A percentile compares a stretch with the other conserved stretches of the same genome.
Conservation (phyloP, 140 eudicot genomes). For the Oenanthe javanica region DNA sequence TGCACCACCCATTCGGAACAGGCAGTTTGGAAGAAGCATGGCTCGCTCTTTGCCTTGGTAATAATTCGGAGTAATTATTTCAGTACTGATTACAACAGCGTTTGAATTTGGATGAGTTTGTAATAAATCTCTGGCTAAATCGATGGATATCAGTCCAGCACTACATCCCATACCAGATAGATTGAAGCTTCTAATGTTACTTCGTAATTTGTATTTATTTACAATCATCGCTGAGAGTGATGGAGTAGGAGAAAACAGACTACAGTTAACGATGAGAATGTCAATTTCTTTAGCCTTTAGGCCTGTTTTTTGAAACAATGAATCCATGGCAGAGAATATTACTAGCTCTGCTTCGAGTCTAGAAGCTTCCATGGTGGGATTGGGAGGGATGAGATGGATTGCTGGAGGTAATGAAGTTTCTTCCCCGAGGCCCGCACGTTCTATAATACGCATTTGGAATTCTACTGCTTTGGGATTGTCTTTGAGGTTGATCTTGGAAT, state of each 20-base stretch:
- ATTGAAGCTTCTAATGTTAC: slow-evolving; percentile 36
- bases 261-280: slow-evolving; percentile 37
- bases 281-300: slow-evolving; percentile 41
- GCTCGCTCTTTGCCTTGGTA: slow-evolving; percentile 45
- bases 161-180: slow-evolving; percentile 57
- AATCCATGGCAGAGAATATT: slow-evolving; percentile 29
- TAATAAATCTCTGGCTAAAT: slow-evolving; percentile 40
- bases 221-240: slow-evolving; percentile 40
- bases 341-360: slow-evolving; percentile 36
- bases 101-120: slow-evolving; percentile 38
- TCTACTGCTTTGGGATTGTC: slow-evolving; percentile 37
- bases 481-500: slow-evolving; percentile 23
- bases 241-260: slow-evolving; percentile 33
- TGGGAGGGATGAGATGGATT: slow-evolving; percentile 39
- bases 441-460: slow-evolving; percentile 36
- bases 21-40: slow-evolving; percentile 45
- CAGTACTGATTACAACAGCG: slow-evolving; percentile 31
- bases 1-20: slow-evolving; percentile 46
- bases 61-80: slow-evolving; percentile 29
- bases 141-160: slow-evolving; percentile 40
- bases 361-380: slow-evolving; percentile 38
- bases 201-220: slow-evolving; percentile 38
- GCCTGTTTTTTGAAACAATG: slow-evolving; percentile 16
- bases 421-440: slow-evolving; percentile 43
- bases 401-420: slow-evolving; percentile 41